Base-by-base conservation (phyloP, 225 moss, liverwort and hornwort genomes). In the Marchantia polymorpha region DNA sequence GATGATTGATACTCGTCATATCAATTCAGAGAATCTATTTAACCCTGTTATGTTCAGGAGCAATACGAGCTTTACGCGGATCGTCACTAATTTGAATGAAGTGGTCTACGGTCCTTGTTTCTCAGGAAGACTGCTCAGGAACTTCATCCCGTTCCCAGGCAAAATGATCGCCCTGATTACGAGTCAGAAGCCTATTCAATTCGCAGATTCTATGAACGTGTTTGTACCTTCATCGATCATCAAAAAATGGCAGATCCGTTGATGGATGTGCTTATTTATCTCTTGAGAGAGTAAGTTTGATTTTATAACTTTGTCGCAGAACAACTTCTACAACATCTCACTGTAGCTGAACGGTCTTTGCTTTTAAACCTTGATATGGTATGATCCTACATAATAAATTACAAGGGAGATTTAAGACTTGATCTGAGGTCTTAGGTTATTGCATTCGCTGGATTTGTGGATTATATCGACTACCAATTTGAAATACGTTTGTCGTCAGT, bases 241-340 rank as follows among this genome's bases (percentile, higher is more conserved):
- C 97, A 91, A 80, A 90, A 90, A 51, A 86, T 80, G 81, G 94
- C 94, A 0, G 94, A 97, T 81, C 97, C 97, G 12, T 82, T 97
- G 26, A 84, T 97, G 87, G 97, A 93, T 64, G 87, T 97, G 70
- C 87, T 97, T 47, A 74, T 94, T 25, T 93, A 85, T 83, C 84
- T 91, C n/a, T 48, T 97, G 15, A 93, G 94, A 85, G 87, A 89
- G 96, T 96, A 80, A 68, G 80, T 52, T 83, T 69, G 11, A 39
- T 39, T 39, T 0, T 56, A 56, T 56, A 13, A 56, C 56, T 8
- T 56, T 13, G 56, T 56, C 5, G 39, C 39, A 39, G 39, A 39
- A 2, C 39, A 39, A 39, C 39, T 39, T 19, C 56, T 56, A 5
- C 16, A 66, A 17, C 30, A 22, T 47, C 72, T 51, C 47, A 12